phyloP scores from a whole-genome alignment of 1,284 basidiomycete genomes.

The Rhodotorula sp. region DNA sequence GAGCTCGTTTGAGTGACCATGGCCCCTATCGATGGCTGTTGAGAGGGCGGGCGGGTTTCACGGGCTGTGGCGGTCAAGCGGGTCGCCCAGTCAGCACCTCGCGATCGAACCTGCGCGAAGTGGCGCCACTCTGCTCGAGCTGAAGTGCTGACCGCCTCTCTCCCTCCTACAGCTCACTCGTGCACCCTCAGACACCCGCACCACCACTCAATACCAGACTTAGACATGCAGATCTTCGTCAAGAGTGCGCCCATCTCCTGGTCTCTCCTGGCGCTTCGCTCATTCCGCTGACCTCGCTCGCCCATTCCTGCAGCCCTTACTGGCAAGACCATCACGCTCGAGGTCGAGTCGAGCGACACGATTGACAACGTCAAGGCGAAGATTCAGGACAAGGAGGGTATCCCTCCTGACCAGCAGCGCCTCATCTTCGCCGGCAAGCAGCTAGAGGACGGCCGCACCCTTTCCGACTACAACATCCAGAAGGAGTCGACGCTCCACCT shows the following conservation, averaged over 20 bases:
- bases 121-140: neutral
- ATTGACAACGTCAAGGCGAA: conserved; percentile 58
- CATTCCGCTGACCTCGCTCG: neutral
- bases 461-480: conserved; percentile 53
- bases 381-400: conserved; percentile 53
- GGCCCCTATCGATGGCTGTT: neutral
- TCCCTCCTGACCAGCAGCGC: conserved; percentile 56
- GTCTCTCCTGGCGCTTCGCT: no score
- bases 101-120: neutral
- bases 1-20: no score
- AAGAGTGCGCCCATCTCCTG: conserved; percentile 48
- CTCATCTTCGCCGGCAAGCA: conserved; percentile 56
- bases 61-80: neutral
- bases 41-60: neutral
- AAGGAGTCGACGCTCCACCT: conserved; percentile 69
- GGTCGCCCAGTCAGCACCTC: neutral
- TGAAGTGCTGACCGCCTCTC: neutral
- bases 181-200: neutral
- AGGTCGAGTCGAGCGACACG: conserved; percentile 57
- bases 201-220: neutral
- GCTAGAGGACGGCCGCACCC: conserved; percentile 55
- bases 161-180: neutral
- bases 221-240: conserved; percentile 59
- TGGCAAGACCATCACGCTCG: conserved; percentile 58
- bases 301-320: neutral